These are phyloP conservation scores for Phytopythium aichiense DNA, from an alignment of 352 stramenopile species.

Conservation along the genomic window DNA sequence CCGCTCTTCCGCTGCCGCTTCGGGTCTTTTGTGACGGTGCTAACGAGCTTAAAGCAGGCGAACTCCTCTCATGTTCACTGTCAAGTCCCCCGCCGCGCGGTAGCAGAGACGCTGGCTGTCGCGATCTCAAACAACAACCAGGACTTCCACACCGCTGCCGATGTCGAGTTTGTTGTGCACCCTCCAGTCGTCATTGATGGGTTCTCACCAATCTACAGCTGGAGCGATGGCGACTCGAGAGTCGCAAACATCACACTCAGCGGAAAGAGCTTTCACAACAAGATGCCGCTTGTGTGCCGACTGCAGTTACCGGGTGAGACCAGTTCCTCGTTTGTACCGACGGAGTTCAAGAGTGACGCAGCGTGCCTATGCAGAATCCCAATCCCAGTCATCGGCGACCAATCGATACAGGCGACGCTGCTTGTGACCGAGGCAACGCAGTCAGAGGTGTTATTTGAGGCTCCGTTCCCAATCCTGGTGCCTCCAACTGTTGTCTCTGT, in stretches of 20 bases:
- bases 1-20: conserved; percentile 22
- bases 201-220: conserved; percentile 11
- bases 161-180: conserved; percentile 11
- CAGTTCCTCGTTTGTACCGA: neutral
- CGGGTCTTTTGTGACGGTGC: conserved; percentile 10
- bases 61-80: conserved; percentile 15
- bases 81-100: conserved; percentile 14
- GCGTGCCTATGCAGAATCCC: neutral
- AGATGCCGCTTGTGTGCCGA: conserved; percentile 18
- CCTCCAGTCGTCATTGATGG: conserved; percentile 17
- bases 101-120: conserved; percentile 17
- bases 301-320: neutral
- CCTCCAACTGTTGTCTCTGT: conserved; percentile 9
- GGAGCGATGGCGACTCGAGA: conserved; percentile 10
- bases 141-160: conserved; percentile 24
- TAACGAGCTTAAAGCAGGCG: conserved; percentile 6
- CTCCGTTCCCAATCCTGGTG: conserved; percentile 20
- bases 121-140: conserved; percentile 35
- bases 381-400: neutral
- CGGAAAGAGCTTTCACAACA: conserved; percentile 23
- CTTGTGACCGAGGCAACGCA: conserved; percentile 22
- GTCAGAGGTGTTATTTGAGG: conserved; percentile 15
- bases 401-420: neutral
- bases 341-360: conserved; percentile 1
- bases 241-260: conserved; percentile 15